These are phyloP conservation scores for Colletotrichum chlorophyti DNA, from an alignment of 2,329 filamentous ascomycete genomes.

Conservation along the genomic window DNA sequence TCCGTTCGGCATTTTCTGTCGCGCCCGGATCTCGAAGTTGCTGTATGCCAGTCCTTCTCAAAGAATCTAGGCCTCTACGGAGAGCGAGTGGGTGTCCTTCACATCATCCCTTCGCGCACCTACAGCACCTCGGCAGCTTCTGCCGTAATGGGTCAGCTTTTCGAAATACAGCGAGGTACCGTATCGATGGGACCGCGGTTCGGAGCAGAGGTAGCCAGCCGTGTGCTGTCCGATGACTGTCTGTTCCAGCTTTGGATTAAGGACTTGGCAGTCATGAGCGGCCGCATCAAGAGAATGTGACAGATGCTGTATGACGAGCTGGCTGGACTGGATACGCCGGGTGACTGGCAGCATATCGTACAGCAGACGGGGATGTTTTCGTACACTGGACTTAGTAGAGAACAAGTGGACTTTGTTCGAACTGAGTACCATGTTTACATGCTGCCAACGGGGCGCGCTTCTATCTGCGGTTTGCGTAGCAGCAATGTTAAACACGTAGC, in stretches of 20 bases:
- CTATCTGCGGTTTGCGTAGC: too few relatives aligned
- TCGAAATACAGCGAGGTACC: background rate
- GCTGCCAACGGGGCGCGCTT: too few relatives aligned
- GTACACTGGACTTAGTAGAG: constrained; percentile 49
- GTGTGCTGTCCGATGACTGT: constrained; percentile 36
- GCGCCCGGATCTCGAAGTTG: constrained; percentile 30
- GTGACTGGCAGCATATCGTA: constrained; percentile 42
- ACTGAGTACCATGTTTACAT: background rate
- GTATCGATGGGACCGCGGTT: too few relatives aligned
- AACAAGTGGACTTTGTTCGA: background rate
- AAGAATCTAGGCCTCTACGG: constrained; percentile 41
- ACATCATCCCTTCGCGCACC: constrained; percentile 4
- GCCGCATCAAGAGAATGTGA: constrained; percentile 42
- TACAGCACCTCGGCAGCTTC: background rate
- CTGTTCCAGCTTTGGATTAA: constrained; percentile 38
- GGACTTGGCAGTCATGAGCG: constrained; percentile 43
- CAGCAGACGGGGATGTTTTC: constrained; percentile 47
- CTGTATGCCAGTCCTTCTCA: constrained; percentile 37
- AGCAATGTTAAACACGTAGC: too few relatives aligned
- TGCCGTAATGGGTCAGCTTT: background rate
- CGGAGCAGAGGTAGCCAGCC: constrained; percentile 39
- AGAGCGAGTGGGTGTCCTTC: constrained; percentile 33
- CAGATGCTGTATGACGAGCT: constrained; percentile 39
- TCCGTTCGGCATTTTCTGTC: constrained; percentile 36
- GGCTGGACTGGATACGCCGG: constrained; percentile 36